Conservation (phyloP, 805 yeast genomes). For the Lachancea sp. region DNA sequence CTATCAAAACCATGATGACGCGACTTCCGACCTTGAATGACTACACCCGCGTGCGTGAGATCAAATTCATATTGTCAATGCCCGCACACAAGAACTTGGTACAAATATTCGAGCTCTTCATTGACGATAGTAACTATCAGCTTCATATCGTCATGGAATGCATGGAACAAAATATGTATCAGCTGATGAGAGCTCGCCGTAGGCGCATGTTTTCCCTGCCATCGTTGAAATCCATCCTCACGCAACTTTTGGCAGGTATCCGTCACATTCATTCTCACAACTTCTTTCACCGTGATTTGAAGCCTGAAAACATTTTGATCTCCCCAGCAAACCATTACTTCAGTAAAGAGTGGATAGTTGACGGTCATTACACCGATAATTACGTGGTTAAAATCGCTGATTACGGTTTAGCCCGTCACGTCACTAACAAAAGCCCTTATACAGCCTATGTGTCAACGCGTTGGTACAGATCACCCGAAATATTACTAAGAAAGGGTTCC, state of each 20-base stretch:
- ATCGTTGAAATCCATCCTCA: constrained; percentile 58
- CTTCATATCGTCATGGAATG: constrained; percentile 85
- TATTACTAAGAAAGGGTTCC: constrained; percentile 52
- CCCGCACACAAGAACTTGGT: constrained; percentile 69
- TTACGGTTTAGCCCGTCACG: constrained; percentile 68
- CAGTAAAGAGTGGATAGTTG: constrained; percentile 30
- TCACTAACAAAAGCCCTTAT: constrained; percentile 46
- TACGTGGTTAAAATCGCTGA: constrained; percentile 73
- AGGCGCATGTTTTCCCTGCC: constrained; percentile 46
- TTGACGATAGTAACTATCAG: constrained; percentile 53
- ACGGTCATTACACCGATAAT: constrained; percentile 28
- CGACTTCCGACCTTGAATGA: constrained; percentile 47
- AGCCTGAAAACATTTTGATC: constrained; percentile 87
- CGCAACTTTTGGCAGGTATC: constrained; percentile 70
- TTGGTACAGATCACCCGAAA: constrained; percentile 85
- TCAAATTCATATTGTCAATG: constrained; percentile 57
- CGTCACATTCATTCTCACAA: constrained; percentile 68
- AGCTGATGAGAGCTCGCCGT: constrained; percentile 61
- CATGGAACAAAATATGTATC: constrained; percentile 75
- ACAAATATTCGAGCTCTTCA: constrained; percentile 70
- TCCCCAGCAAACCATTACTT: constrained; percentile 51
- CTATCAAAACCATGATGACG: constrained; percentile 73
- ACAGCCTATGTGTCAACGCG: constrained; percentile 78
- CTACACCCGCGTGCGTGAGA: constrained; percentile 56
- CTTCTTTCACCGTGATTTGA: constrained; percentile 77